phyloP scores from a whole-genome alignment of 2,329 filamentous ascomycete species.

The Ploettnerulaceae sp. region DNA sequence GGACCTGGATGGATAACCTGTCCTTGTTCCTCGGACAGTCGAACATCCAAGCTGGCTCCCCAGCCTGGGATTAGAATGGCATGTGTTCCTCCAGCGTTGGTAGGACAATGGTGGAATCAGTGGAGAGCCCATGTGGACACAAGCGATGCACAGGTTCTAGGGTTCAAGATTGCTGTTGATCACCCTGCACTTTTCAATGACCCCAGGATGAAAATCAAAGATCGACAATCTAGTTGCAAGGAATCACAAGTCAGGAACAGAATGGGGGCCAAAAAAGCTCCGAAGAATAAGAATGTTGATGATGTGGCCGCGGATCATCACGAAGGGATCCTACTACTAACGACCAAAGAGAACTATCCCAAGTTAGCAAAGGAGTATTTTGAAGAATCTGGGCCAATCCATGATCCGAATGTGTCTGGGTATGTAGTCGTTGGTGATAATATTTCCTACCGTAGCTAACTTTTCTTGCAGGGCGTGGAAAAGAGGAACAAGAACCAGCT shows the following conservation, averaged over 20 bases:
- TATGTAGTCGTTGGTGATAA: not conserved
- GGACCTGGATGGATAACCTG: constrained; percentile 19
- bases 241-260: not conserved
- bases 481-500: constrained; percentile 3
- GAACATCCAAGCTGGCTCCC: constrained; percentile 14
- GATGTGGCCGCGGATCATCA: constrained; percentile 8
- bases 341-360: constrained; percentile 13
- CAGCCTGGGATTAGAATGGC: constrained; percentile 20
- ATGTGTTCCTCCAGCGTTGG: constrained; percentile 16
- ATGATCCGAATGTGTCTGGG: not conserved
- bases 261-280: not conserved
- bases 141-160: not conserved
- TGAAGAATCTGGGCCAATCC: constrained; percentile 2
- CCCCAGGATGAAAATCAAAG: not conserved
- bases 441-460: not conserved
- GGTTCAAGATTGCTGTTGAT: constrained; percentile 15
- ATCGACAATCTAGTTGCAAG: not conserved
- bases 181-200: constrained; percentile 5
- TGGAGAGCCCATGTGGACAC: constrained; percentile 19
- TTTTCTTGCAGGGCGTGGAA: constrained; percentile 10
- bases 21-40: constrained; percentile 17
- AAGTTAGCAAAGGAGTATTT: constrained; percentile 12
- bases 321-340: constrained; percentile 18
- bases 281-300: not conserved
- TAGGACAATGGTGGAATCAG: constrained; percentile 18